Evolutionary conservation across 164 flowering plant species (phyloP).

Genomic region (Stephania japonica): DNA sequence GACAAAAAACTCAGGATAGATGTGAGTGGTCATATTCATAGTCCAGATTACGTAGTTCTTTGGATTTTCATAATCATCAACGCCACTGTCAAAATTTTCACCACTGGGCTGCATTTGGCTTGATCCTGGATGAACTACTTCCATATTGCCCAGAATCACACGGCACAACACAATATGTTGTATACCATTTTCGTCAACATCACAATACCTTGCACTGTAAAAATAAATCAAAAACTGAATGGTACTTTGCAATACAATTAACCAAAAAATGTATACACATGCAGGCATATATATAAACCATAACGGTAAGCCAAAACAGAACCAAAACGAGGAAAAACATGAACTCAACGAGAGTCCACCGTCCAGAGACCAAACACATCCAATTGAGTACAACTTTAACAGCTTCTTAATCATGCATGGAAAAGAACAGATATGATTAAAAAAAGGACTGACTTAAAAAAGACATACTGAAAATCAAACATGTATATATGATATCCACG

Average conservation of each 20-base stretch:
- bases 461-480: not conserved
- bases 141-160: conserved; percentile 92
- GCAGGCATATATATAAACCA: not conserved
- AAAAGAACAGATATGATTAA: not conserved
- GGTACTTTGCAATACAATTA: conserved; percentile 1
- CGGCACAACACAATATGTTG: conserved; percentile 76
- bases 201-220: conserved; percentile 60
- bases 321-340: not conserved
- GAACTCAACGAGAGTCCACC: not conserved
- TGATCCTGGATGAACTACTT: conserved; percentile 55
- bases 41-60: conserved; percentile 61
- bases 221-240: conserved; percentile 20
- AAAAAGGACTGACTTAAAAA: not conserved
- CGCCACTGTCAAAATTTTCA: conserved; percentile 76
- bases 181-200: conserved; percentile 92
- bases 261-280: not conserved
- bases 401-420: not conserved
- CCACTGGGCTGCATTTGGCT: conserved; percentile 66
- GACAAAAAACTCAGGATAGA: conserved; percentile 77
- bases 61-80: conserved; percentile 66
- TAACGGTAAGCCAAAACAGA: not conserved
- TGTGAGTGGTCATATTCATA: conserved; percentile 71
- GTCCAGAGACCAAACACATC: not conserved
- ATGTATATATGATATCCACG: not conserved
- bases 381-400: not conserved